Conservation (phyloP, 1,284 basidiomycete species). For the Cryptococcus sp. region DNA sequence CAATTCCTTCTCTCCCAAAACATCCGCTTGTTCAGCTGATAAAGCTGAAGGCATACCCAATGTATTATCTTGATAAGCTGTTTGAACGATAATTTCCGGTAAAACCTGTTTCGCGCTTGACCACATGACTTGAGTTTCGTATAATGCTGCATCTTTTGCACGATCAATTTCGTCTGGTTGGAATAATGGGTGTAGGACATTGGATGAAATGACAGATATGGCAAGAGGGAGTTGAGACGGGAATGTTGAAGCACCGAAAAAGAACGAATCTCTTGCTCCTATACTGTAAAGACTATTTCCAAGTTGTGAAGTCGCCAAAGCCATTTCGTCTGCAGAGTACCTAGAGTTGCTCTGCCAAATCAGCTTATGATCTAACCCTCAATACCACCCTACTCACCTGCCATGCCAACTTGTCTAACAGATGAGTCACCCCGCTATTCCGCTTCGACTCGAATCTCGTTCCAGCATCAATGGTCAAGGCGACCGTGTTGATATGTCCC, state of each 20-base stretch:
- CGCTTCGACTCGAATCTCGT: conserved; percentile 79
- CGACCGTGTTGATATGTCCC: conserved; percentile 90
- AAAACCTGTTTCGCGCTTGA: conserved; percentile 90
- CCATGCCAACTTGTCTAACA: conserved; percentile 92
- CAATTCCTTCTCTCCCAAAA: conserved; percentile 64
- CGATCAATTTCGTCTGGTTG: conserved; percentile 72
- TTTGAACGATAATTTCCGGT: conserved; percentile 84
- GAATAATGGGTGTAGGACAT: conserved; percentile 75
- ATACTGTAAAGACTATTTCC: conserved; percentile 92
- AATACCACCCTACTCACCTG: conserved; percentile 59
- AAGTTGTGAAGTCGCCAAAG: conserved; percentile 71
- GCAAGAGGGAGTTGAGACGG: conserved; percentile 75
- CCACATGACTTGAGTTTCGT: conserved; percentile 84
- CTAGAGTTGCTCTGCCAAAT: conserved; percentile 49
- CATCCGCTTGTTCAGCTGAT: conserved; percentile 73
- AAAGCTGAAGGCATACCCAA: conserved; percentile 87
- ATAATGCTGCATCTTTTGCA: conserved; percentile 83
- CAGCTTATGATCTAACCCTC: not conserved
- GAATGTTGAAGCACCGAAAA: conserved; percentile 97
- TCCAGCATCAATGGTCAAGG: conserved; percentile 90
- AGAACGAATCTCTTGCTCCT: conserved; percentile 88
- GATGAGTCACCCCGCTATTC: conserved; percentile 80
- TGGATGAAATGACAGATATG: conserved; percentile 84
- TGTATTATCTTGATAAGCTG: conserved; percentile 74
- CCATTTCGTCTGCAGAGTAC: conserved; percentile 65